These are phyloP conservation scores for Yamadazyma trypodendri DNA, from an alignment of 1,139 yeast species.

Conservation along the genomic window DNA sequence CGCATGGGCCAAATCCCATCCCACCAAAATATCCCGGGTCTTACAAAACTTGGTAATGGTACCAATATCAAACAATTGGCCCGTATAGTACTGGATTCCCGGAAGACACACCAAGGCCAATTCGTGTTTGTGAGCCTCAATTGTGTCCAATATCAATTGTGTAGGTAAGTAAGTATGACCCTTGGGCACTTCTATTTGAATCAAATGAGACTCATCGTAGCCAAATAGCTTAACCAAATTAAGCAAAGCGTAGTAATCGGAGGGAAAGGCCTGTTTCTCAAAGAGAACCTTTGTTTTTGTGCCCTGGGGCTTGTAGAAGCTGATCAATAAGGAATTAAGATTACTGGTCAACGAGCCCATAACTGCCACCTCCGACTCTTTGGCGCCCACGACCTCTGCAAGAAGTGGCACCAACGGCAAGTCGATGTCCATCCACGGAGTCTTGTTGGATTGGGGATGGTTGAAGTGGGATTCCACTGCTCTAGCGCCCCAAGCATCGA, in stretches of 20 bases:
- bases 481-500: constrained; percentile 75
- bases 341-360: constrained; percentile 88
- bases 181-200: constrained; percentile 59
- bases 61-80: constrained; percentile 77
- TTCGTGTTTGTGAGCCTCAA: constrained; percentile 59
- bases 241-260: constrained; percentile 83
- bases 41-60: constrained; percentile 60
- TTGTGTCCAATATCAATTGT: constrained; percentile 55
- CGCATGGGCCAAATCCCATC: constrained; percentile 97
- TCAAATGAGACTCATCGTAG: constrained; percentile 54
- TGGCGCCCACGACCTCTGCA: constrained; percentile 76
- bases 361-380: constrained; percentile 70
- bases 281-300: constrained; percentile 68
- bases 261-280: constrained; percentile 88
- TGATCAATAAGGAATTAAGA: constrained; percentile 67
- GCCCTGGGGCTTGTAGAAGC: constrained; percentile 71
- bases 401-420: constrained; percentile 67
- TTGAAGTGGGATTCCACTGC: constrained; percentile 87
- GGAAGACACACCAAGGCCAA: constrained; percentile 78
- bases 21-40: constrained; percentile 56
- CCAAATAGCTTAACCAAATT: constrained; percentile 71
- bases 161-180: constrained; percentile 61
- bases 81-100: constrained; percentile 90
- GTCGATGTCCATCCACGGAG: constrained; percentile 83
- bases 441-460: constrained; percentile 50